Conservation (phyloP, 2,329 filamentous ascomycete species). For the Exophiala alcalophila region DNA sequence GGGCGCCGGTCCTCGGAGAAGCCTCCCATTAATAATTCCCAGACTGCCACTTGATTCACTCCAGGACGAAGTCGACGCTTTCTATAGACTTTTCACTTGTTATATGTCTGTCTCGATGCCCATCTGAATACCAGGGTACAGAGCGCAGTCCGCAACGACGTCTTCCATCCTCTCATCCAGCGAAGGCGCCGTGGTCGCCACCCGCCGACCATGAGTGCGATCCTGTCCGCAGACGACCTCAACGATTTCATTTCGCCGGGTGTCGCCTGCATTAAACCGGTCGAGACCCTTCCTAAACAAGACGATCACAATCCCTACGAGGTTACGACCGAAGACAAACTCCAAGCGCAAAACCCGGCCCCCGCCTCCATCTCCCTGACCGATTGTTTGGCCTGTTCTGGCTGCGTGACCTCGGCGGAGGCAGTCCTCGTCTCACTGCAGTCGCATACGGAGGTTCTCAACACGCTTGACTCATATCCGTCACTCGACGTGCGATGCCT, state of each 20-base stretch:
- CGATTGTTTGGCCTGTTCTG: slow-evolving; percentile 94
- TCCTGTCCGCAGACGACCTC: slow-evolving; percentile 91
- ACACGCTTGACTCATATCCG: slow-evolving; percentile 66
- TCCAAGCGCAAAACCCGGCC: slow-evolving; percentile 55
- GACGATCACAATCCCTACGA: slow-evolving; percentile 61
- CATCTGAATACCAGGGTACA: background rate
- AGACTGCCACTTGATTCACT: background rate
- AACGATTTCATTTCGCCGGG: slow-evolving; percentile 99
- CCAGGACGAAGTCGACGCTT: background rate
- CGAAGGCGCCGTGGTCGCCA: slow-evolving; percentile 14
- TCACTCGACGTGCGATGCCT: slow-evolving; percentile 46
- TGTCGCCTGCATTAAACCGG: slow-evolving; percentile 95
- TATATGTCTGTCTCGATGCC: background rate
- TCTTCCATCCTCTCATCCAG: background rate
- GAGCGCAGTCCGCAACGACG: background rate
- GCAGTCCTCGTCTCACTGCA: slow-evolving; percentile 94
- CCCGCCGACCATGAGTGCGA: slow-evolving; percentile 73
- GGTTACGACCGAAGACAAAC: slow-evolving; percentile 88
- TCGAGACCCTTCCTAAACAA: slow-evolving; percentile 79
- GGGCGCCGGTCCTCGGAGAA: too few species aligned
- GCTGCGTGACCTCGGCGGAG: slow-evolving; percentile 95
- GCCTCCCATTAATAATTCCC: slow-evolving; percentile 20
- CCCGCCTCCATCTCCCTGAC: slow-evolving; percentile 93
- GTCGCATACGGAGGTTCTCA: slow-evolving; percentile 86
- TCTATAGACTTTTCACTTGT: background rate